Base-by-base conservation (phyloP, 164 flowering plant species). In the Dillenia suffruticosa region DNA sequence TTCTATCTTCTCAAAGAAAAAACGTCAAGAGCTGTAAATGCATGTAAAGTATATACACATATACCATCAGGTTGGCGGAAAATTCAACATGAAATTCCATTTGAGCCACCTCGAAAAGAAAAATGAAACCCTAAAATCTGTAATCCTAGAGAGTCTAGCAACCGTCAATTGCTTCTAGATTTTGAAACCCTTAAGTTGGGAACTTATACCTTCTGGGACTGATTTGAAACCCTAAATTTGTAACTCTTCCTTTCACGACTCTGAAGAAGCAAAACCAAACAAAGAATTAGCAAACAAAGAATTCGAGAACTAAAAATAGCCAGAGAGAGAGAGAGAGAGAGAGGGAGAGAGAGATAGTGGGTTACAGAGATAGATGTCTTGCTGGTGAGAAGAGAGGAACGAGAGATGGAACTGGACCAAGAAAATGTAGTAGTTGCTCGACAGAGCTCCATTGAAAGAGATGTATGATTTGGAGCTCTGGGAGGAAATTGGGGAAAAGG, bases 381-480 rank as follows among this genome's bases (percentile, higher is more conserved):
- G 63, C 74, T 64, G 46, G 61, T 46, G 65, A 61, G 81, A 68
- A 82, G 68, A 53, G 82, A 64, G 9, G 86, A 32, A 32, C 5
- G 74, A 47, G 81, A 62, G 12, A 80, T 62, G 56, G 82, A 75
- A 59, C 68, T 72, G 8, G 75, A 48, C 89, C 89, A 83, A 15
- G 85, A 56, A 54, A 80, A 70, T 5, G 84, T 59, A 59, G 75
- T 72, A 44, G 0, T 32, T 32, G 74, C 72, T 59, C 72, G 54
- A 63, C 73, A 69, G 24, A 75, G 68, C 70, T 80, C 82, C 88
- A 82, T 82, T 49, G 48, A 32, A 32, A 32, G 40, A 32, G 7
- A 13, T 17, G 65, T 8, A 22, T 9, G 12, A 17, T 7, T 59
- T 24, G 54, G 24, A 48, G 16, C 10, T 16, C 44, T 24, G 45